These are phyloP conservation scores for Trichoderma atroviride DNA, from an alignment of 2,329 filamentous ascomycete species.

Conservation along the genomic window DNA sequence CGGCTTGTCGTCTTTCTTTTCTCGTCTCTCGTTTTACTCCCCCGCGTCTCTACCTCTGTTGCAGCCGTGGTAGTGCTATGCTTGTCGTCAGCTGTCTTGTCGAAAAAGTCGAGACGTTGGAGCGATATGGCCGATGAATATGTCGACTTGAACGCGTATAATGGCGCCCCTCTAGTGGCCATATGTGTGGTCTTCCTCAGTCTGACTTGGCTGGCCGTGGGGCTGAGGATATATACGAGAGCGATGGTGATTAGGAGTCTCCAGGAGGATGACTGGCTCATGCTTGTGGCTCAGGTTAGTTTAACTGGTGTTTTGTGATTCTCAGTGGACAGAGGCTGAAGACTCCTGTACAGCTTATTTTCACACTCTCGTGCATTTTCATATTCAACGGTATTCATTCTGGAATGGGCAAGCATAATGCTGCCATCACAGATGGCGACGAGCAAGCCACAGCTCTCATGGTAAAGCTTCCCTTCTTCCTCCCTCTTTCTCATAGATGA, in stretches of 20 bases:
- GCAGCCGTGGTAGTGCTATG: conserved; percentile 20
- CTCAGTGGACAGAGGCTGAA: not conserved
- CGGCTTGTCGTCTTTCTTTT: not conserved
- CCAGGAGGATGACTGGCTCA: conserved; percentile 57
- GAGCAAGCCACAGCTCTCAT: conserved; percentile 51
- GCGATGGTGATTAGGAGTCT: conserved; percentile 49
- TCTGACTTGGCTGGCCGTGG: conserved; percentile 48
- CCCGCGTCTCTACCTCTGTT: not conserved
- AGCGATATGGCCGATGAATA: conserved; percentile 38
- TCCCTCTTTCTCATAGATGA: not conserved
- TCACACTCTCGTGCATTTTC: conserved; percentile 52
- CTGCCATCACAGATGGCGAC: conserved; percentile 43
- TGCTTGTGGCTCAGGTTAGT: conserved; percentile 52
- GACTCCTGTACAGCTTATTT: conserved; percentile 42
- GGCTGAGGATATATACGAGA: conserved; percentile 49
- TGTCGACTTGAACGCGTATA: conserved; percentile 44
- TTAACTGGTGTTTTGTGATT: not conserved
- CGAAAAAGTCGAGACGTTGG: conserved; percentile 20
- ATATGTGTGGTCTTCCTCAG: conserved; percentile 43
- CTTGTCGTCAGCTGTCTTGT: conserved; percentile 16
- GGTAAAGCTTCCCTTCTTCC: conserved; percentile 37
- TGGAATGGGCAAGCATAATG: conserved; percentile 54
- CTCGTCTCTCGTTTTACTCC: not conserved
- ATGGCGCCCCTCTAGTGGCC: conserved; percentile 43
- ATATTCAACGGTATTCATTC: conserved; percentile 47